Evolutionary conservation across 345 rosid species (phyloP).

Genomic region (Eucalyptus virginea): DNA sequence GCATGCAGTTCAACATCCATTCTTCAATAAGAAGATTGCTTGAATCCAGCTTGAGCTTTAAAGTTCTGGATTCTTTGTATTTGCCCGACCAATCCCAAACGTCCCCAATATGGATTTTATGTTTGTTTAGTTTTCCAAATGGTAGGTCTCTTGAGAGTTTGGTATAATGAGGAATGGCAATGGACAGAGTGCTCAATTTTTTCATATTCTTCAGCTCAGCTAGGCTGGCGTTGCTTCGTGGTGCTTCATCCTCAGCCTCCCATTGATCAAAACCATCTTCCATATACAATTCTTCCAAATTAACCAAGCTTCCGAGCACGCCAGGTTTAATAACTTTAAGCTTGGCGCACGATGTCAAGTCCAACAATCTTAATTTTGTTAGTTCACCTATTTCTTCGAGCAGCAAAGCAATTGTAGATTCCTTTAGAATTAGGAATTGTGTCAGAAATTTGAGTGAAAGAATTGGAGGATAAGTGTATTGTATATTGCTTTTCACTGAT

Average conservation of each 20-base stretch:
- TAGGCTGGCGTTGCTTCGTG: background rate
- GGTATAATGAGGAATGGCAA: background rate
- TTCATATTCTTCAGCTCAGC: background rate
- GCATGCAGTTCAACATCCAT: fast-evolving
- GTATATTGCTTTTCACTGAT: no score
- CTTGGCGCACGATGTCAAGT: fast-evolving
- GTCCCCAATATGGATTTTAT: background rate
- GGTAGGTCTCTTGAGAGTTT: background rate
- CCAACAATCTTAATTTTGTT: no score
- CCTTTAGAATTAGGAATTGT: background rate
- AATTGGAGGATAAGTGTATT: no score
- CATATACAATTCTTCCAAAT: background rate
- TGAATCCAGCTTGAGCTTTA: no score
- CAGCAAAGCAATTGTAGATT: no score
- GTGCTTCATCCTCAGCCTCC: background rate
- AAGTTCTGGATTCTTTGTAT: no score
- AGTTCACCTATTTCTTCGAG: no score
- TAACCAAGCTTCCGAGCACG: background rate
- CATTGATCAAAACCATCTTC: background rate
- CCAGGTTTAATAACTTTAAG: background rate
- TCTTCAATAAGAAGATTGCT: fast-evolving
- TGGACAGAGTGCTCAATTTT: background rate
- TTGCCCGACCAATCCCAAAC: background rate
- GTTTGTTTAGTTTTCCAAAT: background rate
- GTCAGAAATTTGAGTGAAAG: no score